Evolutionary conservation across 2,329 filamentous ascomycete species (phyloP).

Genomic region (Fusarium oxysporum): DNA sequence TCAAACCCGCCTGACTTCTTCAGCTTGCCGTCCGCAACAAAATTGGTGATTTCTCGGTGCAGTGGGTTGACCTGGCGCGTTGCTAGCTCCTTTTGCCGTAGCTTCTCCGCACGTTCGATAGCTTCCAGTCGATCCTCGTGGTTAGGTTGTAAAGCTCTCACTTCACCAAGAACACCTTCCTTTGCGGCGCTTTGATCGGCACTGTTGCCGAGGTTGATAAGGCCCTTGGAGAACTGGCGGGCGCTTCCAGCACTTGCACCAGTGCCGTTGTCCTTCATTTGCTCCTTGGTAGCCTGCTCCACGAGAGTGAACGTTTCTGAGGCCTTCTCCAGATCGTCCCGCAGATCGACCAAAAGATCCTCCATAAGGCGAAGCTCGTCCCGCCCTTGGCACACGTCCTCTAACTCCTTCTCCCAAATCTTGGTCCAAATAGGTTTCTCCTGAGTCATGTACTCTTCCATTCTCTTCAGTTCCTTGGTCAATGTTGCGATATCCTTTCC

Average conservation of each 20-base stretch:
- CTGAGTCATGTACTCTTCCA: conserved; percentile 89
- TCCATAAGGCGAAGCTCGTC: conserved; percentile 97
- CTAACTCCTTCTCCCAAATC: conserved; percentile 98
- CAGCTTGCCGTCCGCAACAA: conserved; percentile 89
- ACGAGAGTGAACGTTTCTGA: conserved; percentile 93
- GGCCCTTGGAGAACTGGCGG: conserved; percentile 66
- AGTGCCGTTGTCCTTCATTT: conserved; percentile 80
- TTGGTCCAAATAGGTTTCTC: conserved; percentile 99
- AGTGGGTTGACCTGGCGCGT: conserved; percentile 79
- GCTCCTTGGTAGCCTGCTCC: conserved; percentile 98
- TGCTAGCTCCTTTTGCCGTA: conserved; percentile 88
- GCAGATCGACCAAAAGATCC: conserved; percentile 89
- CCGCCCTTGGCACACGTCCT: conserved; percentile 94
- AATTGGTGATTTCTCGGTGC: conserved; percentile 84
- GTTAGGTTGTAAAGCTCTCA: conserved; percentile 92
- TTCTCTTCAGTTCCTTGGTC: conserved; percentile 88
- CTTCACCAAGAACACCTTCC: conserved; percentile 91
- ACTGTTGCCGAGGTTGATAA: conserved; percentile 64
- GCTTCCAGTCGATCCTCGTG: conserved; percentile 93
- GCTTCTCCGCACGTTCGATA: conserved; percentile 95
- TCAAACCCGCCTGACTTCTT: conserved; percentile 98
- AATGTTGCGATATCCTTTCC: conserved; percentile 87
- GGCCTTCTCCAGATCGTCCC: conserved; percentile 95
- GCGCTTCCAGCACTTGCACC: conserved; percentile 62
- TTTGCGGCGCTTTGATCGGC: conserved; percentile 84